Evolutionary conservation across 116 monocot species (phyloP).

Genomic region (Thalassia testudinum): DNA sequence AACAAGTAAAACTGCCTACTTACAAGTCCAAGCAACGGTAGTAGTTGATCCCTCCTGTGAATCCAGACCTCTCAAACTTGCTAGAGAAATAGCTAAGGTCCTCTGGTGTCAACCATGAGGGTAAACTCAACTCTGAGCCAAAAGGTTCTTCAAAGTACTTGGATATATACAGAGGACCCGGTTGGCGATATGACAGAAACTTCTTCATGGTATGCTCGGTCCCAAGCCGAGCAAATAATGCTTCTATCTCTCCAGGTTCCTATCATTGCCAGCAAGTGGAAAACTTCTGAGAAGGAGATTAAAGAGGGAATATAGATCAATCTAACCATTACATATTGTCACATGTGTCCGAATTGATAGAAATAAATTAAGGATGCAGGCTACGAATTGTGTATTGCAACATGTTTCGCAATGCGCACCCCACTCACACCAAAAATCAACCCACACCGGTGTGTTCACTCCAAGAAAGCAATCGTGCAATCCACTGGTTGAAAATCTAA

Average conservation of each 20-base stretch:
- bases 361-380: no score
- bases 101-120: constrained; percentile 34
- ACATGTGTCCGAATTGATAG: no score
- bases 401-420: no score
- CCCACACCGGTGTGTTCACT: no score
- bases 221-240: constrained; percentile 7
- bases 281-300: neutral
- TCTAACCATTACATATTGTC: no score
- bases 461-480: no score
- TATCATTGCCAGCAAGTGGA: neutral
- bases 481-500: no score
- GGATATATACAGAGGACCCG: constrained; percentile 7
- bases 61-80: constrained; percentile 35
- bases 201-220: constrained; percentile 13
- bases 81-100: constrained; percentile 30
- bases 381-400: no score
- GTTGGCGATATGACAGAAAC: constrained; percentile 11
- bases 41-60: constrained; percentile 36
- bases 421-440: no score
- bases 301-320: neutral
- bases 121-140: constrained; percentile 4
- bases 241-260: constrained; percentile 25
- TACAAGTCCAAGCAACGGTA: constrained; percentile 29
- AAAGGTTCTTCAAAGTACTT: constrained; percentile 11
- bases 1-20: constrained; percentile 4